Evolutionary conservation across 495 filamentous ascomycete genomes (phyloP).

Genomic region (Hypoxylon trugodes): DNA sequence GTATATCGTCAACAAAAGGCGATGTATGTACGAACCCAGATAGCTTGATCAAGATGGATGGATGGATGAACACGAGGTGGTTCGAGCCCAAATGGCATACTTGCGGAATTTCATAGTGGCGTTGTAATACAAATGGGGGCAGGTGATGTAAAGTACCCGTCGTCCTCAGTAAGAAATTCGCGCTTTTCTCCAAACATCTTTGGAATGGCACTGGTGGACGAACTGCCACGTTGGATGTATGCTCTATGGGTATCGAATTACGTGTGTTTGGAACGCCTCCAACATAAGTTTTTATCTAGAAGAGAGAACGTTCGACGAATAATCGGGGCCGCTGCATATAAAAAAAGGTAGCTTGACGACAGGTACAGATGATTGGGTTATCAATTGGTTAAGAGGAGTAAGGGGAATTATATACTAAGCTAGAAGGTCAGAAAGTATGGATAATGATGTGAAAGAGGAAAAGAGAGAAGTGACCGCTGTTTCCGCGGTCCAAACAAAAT

Average conservation of each 20-base stretch:
- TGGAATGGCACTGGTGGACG: slow-evolving; percentile 6
- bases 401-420: too few relatives aligned
- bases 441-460: slow-evolving; percentile 10
- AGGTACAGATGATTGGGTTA: slow-evolving; percentile 1
- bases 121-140: background rate
- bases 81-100: slow-evolving; percentile 11
- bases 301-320: slow-evolving; percentile 1
- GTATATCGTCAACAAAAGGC: too few relatives aligned
- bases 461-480: slow-evolving; percentile 16
- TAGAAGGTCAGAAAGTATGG: slow-evolving; percentile 7
- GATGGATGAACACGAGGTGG: slow-evolving; percentile 10
- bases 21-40: too few relatives aligned
- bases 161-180: background rate
- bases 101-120: slow-evolving; percentile 2
- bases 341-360: background rate
- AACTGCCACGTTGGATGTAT: slow-evolving; percentile 30
- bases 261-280: slow-evolving; percentile 1
- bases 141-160: slow-evolving; percentile 2
- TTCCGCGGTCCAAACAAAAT: slow-evolving; percentile 22
- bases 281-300: slow-evolving; percentile 5
- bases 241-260: slow-evolving; percentile 10
- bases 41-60: too few relatives aligned
- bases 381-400: slow-evolving; percentile 1
- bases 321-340: slow-evolving; percentile 23
- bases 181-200: slow-evolving; percentile 13